Evolutionary conservation across 2,329 filamentous ascomycete species (phyloP).

Genomic region (Colletotrichum sp.): DNA sequence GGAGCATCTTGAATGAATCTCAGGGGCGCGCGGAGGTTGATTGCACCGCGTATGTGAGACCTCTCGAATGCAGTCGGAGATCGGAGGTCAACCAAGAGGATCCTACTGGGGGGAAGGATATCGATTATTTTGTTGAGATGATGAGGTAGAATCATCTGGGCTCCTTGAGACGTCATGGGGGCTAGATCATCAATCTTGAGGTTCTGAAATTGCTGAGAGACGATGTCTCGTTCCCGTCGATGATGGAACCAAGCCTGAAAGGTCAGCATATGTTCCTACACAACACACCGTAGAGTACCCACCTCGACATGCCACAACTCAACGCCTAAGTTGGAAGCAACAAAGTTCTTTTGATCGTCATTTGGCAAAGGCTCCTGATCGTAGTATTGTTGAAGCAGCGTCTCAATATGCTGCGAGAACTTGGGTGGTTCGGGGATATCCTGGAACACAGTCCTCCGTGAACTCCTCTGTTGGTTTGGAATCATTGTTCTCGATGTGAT

Average conservation of each 20-base stretch:
- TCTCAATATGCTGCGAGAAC: conserved; percentile 54
- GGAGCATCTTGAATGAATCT: conserved; percentile 53
- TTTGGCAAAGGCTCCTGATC: conserved; percentile 51
- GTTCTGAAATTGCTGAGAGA: conserved; percentile 48
- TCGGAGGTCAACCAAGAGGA: conserved; percentile 56
- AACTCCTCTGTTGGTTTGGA: conserved; percentile 49
- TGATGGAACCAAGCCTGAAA: conserved; percentile 58
- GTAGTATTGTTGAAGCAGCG: conserved; percentile 59
- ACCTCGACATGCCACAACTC: conserved; percentile 56
- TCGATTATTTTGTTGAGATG: conserved; percentile 57
- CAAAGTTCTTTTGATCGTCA: conserved; percentile 54
- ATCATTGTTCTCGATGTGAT: conserved; percentile 45
- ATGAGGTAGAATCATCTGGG: conserved; percentile 56
- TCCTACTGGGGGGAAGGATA: conserved; percentile 50
- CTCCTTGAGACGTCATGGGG: conserved; percentile 33
- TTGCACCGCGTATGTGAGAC: conserved; percentile 56
- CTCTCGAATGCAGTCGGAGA: conserved; percentile 50
- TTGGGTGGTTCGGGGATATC: conserved; percentile 46
- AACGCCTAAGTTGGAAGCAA: conserved; percentile 59
- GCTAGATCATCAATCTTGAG: conserved; percentile 44
- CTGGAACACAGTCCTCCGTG: conserved; percentile 43
- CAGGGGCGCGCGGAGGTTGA: conserved; percentile 56
- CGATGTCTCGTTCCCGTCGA: conserved; percentile 53
- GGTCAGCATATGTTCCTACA: background rate
- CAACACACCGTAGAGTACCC: conserved; percentile 18